Conservation (phyloP, 441 rosid genomes). For the Melastoma candidum region DNA sequence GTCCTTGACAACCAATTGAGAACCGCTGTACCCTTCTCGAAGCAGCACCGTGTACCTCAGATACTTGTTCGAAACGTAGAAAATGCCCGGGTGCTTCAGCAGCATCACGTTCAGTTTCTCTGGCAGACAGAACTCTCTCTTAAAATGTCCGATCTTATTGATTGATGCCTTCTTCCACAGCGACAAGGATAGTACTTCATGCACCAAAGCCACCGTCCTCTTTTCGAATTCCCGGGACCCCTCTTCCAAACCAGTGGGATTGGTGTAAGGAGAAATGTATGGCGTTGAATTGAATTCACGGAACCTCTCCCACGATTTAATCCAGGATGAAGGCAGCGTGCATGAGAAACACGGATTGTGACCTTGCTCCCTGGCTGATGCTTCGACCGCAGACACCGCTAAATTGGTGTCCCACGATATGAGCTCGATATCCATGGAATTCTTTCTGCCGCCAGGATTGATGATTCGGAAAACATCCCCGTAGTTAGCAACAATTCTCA, state of each 20-base stretch:
- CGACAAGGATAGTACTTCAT: conserved; percentile 64
- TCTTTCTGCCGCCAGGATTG: conserved; percentile 66
- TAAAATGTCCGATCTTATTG: conserved; percentile 71
- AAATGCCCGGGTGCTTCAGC: conserved; percentile 71
- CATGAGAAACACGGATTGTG: conserved; percentile 48
- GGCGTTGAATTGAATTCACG: conserved; percentile 57
- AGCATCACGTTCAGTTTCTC: conserved; percentile 67
- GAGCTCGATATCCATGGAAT: conserved; percentile 90
- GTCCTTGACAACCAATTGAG: conserved; percentile 69
- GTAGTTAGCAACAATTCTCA: conserved; percentile 57
- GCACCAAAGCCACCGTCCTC: conserved; percentile 61
- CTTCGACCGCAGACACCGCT: conserved; percentile 70
- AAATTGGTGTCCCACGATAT: conserved; percentile 57
- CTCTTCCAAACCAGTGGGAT: conserved; percentile 26
- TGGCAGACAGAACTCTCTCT: conserved; percentile 61
- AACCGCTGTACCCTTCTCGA: conserved; percentile 67
- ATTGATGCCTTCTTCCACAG: conserved; percentile 83
- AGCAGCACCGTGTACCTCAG: conserved; percentile 75
- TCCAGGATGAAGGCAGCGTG: conserved; percentile 72
- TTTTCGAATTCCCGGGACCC: conserved; percentile 73
- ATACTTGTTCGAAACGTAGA: conserved; percentile 77
- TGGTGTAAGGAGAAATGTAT: conserved; percentile 63
- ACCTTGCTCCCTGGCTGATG: conserved; percentile 35
- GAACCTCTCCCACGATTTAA: conserved; percentile 66
- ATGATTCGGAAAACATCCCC: conserved; percentile 52